Evolutionary conservation across 2,329 filamentous ascomycete species (phyloP).

Genomic region (Arthrinium puccinioides): DNA sequence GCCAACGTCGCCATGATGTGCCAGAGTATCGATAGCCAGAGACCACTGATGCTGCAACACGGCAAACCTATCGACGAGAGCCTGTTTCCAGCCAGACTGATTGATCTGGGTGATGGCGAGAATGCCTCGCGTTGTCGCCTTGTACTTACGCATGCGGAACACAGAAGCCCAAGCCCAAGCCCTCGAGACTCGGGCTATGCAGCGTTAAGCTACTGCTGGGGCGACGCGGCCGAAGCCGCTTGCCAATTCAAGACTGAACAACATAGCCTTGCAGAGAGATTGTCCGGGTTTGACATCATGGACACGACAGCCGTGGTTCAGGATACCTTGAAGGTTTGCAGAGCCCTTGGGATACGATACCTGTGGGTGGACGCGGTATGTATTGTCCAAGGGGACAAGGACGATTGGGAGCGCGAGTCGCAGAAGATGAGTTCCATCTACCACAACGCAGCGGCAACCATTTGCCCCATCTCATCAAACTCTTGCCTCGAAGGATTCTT

Average conservation of each 20-base stretch:
- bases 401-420: neutral
- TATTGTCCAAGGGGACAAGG: neutral
- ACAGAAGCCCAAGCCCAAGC: neutral
- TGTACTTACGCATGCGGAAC: neutral
- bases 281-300: neutral
- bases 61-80: neutral
- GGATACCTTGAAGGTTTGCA: neutral
- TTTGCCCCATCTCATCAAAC: neutral
- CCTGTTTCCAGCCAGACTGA: neutral
- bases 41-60: neutral
- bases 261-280: neutral
- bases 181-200: neutral
- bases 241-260: neutral
- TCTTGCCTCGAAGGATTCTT: neutral
- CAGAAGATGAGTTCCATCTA: neutral
- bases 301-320: neutral
- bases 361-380: neutral
- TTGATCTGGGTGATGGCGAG: neutral
- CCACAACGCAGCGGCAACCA: neutral
- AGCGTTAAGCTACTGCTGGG: neutral
- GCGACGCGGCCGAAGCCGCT: neutral
- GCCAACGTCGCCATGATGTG: neutral
- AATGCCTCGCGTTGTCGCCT: neutral
- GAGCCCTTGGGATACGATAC: neutral
- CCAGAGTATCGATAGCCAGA: neutral